phyloP scores from a whole-genome alignment of 2,329 filamentous ascomycete genomes.

The Fusarium albidum region DNA sequence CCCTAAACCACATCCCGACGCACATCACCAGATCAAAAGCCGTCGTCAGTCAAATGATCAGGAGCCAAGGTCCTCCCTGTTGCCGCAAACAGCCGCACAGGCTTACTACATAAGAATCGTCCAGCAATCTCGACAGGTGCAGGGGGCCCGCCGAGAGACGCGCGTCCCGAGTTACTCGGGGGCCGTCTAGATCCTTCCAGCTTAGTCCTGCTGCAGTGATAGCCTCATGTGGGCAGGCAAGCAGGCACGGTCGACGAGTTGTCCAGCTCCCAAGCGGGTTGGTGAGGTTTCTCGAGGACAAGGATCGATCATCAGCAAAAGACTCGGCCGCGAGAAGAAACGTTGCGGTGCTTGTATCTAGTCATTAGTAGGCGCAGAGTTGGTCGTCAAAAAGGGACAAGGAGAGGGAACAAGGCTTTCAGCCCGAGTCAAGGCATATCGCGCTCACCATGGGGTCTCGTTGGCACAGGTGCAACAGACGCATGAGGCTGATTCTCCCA shows the following conservation, averaged over 20 bases:
- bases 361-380: no score
- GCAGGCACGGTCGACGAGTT: not conserved
- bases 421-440: no score
- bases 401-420: no score
- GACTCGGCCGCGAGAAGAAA: no score
- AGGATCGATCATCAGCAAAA: no score
- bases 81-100: not conserved
- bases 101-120: constrained; percentile 18
- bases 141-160: constrained; percentile 27
- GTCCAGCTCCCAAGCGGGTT: constrained; percentile 12
- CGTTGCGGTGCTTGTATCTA: no score
- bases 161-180: constrained; percentile 29
- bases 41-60: constrained; percentile 1
- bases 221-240: constrained; percentile 10
- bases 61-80: not conserved
- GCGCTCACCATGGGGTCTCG: no score
- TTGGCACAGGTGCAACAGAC: not conserved
- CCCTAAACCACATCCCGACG: constrained; percentile 2
- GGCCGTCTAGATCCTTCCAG: constrained; percentile 1
- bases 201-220: constrained; percentile 7
- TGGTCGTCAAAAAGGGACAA: no score
- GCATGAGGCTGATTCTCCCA: not conserved
- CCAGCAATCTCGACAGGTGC: constrained; percentile 16
- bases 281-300: not conserved
- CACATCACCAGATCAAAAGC: constrained; percentile 1